Base-by-base conservation (phyloP, 768 basidiomycete species). In the Butyriboletus loyo region DNA sequence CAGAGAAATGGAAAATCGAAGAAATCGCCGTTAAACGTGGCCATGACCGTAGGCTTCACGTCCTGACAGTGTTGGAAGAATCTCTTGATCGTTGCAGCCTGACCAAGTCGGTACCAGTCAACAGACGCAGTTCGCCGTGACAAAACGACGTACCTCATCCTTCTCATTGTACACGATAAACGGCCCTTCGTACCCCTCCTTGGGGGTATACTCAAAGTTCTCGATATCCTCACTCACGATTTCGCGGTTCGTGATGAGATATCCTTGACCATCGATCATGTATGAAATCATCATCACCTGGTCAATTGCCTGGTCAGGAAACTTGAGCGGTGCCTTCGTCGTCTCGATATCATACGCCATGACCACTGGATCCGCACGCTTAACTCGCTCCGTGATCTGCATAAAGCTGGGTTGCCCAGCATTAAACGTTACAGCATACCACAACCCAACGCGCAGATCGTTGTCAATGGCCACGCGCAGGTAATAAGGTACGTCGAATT, bases 281-380 rank as follows among this genome's bases (percentile, higher is more conserved):
- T 98, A 99, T 39, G 97, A 99, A 57, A 99, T 98, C 97, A 99
- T 99, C 96, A 99, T 99, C 62, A 99, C 93, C 67, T 98, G 95
- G 74, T 98, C 97, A 24, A 92, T 86, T 7, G 84, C 82, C 60
- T 94, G 88, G 73, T 98, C 97, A 1, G 97, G 96, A 66, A 98
- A 98, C 71, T 98, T 98, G 62, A 98, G 83, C n/a, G 97, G 96
- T n/a, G 92, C 89, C 73, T 99, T 99, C 2, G 95, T 96, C 17
- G 92, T 95, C 71, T 99, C 97, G 66, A 99, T 99, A 84, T 98
- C 97, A 69, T 79, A 99, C 0, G 97, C 97, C 92, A 99, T 89
- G 47, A 99, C 94, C 38, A 99, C 94, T 0, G 97, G 97, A 64
- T 99, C 97, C 21, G 97, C 94, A 81, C 97, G 94, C 67, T 97